These are phyloP conservation scores for Bimuria novae-zelandiae DNA, from an alignment of 2,329 filamentous ascomycete genomes.

Conservation along the genomic window DNA sequence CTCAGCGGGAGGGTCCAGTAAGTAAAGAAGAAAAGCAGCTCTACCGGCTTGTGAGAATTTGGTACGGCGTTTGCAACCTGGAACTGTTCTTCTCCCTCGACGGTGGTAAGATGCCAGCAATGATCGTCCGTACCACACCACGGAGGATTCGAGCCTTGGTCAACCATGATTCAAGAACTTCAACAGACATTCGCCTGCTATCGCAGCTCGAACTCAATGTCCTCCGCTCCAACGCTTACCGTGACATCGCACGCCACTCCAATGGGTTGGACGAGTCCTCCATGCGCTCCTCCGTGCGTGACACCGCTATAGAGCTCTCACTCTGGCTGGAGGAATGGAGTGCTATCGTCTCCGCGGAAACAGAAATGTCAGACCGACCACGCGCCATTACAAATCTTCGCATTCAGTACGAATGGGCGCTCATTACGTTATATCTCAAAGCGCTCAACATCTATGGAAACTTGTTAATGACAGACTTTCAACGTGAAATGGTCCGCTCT, in stretches of 20 bases:
- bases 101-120: constrained; percentile 51
- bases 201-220: constrained; percentile 58
- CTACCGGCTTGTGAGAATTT: constrained; percentile 49
- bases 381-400: constrained; percentile 52
- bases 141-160: constrained; percentile 54
- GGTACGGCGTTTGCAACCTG: constrained; percentile 59
- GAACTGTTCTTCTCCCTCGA: constrained; percentile 54
- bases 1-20: not conserved
- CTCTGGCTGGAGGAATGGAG: constrained; percentile 51
- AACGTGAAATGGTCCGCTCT: constrained; percentile 54
- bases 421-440: constrained; percentile 58
- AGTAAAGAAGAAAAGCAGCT: constrained; percentile 38
- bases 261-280: constrained; percentile 22
- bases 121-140: constrained; percentile 42
- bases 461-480: constrained; percentile 55
- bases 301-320: constrained; percentile 32
- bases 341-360: constrained; percentile 26
- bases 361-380: constrained; percentile 16
- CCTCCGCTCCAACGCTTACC: constrained; percentile 41
- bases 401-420: constrained; percentile 60
- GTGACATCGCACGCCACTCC: constrained; percentile 19
- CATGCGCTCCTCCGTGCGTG: constrained; percentile 24
- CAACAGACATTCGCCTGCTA: constrained; percentile 57
- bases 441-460: constrained; percentile 56
- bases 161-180: constrained; percentile 49